Evolutionary conservation across 2,329 filamentous ascomycete genomes (phyloP).

Genomic region (Purpureocillium takamizusanense): DNA sequence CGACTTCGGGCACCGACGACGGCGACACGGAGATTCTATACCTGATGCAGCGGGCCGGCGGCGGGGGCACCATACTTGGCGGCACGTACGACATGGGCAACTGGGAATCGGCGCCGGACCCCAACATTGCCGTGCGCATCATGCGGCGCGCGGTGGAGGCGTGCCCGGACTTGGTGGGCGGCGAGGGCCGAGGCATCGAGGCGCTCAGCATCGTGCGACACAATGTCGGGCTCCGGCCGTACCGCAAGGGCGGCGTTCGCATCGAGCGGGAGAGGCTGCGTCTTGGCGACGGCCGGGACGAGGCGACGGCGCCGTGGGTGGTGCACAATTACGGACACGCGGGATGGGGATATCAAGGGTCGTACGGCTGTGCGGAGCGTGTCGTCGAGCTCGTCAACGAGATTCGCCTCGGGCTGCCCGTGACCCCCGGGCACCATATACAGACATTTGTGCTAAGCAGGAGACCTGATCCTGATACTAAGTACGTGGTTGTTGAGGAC

Average conservation of each 20-base stretch:
- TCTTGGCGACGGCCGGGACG: no score
- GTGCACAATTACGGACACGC: slow-evolving; percentile 77
- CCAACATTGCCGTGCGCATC: slow-evolving; percentile 70
- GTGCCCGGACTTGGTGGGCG: slow-evolving; percentile 53
- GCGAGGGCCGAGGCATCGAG: slow-evolving; percentile 59
- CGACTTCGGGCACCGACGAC: slow-evolving; percentile 65
- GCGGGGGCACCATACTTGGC: slow-evolving; percentile 80
- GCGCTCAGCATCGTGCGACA: slow-evolving; percentile 70
- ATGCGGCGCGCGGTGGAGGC: slow-evolving; percentile 67
- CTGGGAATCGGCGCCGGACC: slow-evolving; percentile 73
- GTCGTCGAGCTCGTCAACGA: slow-evolving; percentile 60
- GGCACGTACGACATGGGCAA: slow-evolving; percentile 72
- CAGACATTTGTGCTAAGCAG: no score
- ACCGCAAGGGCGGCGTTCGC: slow-evolving; percentile 62
- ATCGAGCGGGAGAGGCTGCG: slow-evolving; percentile 48
- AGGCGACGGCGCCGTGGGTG: slow-evolving; percentile 35
- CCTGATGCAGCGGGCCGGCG: slow-evolving; percentile 69
- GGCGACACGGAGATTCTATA: slow-evolving; percentile 66
- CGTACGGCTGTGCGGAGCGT: slow-evolving; percentile 61
- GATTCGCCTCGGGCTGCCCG: slow-evolving; percentile 29
- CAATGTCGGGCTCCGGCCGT: slow-evolving; percentile 72
- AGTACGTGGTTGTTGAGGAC: no score
- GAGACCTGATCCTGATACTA: no score
- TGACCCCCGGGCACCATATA: slow-evolving; percentile 14
- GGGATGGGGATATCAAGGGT: slow-evolving; percentile 66